Evolutionary conservation across 2,329 filamentous ascomycete species (phyloP).

Genomic region (Paracorniculantispora psalliotae): DNA sequence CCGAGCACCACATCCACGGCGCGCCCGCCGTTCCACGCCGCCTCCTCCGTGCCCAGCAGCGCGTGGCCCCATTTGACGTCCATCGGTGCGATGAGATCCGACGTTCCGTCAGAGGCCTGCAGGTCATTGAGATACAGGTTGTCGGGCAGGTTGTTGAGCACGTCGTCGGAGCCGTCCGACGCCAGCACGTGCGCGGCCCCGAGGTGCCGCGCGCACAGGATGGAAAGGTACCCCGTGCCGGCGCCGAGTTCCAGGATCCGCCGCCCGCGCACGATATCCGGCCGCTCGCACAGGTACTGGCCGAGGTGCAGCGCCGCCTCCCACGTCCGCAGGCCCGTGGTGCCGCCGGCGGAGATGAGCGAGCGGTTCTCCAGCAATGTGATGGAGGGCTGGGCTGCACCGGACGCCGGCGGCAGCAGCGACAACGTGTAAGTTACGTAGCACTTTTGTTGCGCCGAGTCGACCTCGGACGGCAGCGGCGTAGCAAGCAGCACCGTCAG

Average conservation of each 20-base stretch:
- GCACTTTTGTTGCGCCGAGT: slow-evolving; percentile 64
- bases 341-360: slow-evolving; percentile 65
- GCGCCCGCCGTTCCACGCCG: slow-evolving; percentile 43
- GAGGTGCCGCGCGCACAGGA: slow-evolving; percentile 67
- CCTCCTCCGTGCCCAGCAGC: slow-evolving; percentile 52
- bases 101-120: slow-evolving; percentile 30
- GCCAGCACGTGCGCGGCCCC: slow-evolving; percentile 55
- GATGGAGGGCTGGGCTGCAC: slow-evolving; percentile 32
- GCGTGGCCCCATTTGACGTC: slow-evolving; percentile 62
- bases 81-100: slow-evolving; percentile 40
- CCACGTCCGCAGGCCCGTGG: slow-evolving; percentile 76
- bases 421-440: slow-evolving; percentile 67
- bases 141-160: slow-evolving; percentile 61
- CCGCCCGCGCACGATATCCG: slow-evolving; percentile 44
- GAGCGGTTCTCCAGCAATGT: slow-evolving; percentile 65
- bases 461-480: slow-evolving; percentile 58
- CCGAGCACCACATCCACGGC: slow-evolving; percentile 63
- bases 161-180: slow-evolving; percentile 70
- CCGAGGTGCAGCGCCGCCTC: slow-evolving; percentile 73
- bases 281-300: slow-evolving; percentile 55
- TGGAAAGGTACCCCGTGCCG: slow-evolving; percentile 70
- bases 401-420: background rate
- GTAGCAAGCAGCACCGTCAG: slow-evolving; percentile 61
- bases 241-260: slow-evolving; percentile 68
- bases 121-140: slow-evolving; percentile 66